Conservation (phyloP, 2,329 filamentous ascomycete genomes). For the Pseudocercospora crystallina region DNA sequence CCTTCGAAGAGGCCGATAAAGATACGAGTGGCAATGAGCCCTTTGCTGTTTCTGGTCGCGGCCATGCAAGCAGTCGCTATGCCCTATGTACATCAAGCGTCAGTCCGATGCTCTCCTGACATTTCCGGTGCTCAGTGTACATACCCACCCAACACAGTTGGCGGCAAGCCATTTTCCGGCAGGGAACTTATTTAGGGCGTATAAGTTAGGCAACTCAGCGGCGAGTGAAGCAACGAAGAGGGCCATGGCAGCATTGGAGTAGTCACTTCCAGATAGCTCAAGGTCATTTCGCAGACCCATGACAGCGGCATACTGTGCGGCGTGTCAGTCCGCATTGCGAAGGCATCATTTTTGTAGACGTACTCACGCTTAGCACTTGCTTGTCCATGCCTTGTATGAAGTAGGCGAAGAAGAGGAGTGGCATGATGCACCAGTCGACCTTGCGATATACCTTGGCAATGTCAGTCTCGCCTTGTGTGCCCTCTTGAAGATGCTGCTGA, state of each 20-base stretch:
- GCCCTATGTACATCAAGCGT: constrained; percentile 34
- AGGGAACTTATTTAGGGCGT: constrained; percentile 58
- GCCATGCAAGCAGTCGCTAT: constrained; percentile 59
- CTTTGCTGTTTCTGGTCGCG: constrained; percentile 58
- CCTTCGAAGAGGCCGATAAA: constrained; percentile 62
- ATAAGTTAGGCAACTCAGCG: constrained; percentile 60
- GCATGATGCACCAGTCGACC: constrained; percentile 60
- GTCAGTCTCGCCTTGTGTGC: neutral
- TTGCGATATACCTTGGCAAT: constrained; percentile 39
- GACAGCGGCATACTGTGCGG: constrained; percentile 60
- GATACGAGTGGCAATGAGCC: constrained; percentile 60
- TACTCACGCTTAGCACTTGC: constrained; percentile 60
- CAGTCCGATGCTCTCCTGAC: no score
- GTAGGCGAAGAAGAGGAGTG: constrained; percentile 62
- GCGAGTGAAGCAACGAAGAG: constrained; percentile 63
- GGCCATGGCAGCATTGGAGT: constrained; percentile 61
- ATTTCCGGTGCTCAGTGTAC: no score
- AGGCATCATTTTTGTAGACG: neutral
- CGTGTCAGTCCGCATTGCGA: neutral
- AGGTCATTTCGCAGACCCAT: constrained; percentile 62
- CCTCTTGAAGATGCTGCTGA: neutral
- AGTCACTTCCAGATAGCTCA: constrained; percentile 59
- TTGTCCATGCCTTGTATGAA: constrained; percentile 66
- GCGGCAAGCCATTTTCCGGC: constrained; percentile 59
- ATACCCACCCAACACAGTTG: constrained; percentile 60